Evolutionary conservation across 345 rosid genomes (phyloP), one percentile per base, ranked within the genome.

Genomic region (Eutrema heterophyllum): DNA sequence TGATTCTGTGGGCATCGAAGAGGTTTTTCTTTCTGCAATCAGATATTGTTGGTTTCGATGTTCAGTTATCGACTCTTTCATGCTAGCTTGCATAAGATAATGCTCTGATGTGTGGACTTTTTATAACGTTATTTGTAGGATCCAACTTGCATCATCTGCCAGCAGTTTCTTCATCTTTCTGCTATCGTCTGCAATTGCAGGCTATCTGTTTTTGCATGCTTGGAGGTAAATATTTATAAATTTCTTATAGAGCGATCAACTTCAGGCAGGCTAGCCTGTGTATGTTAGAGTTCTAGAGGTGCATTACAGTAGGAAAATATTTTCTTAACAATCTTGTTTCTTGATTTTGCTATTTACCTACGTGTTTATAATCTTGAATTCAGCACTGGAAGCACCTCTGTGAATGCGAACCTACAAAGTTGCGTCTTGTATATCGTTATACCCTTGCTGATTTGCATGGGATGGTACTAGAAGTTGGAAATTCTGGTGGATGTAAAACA

Each of bases 301-400:
- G 62, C 53, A 68, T 12, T 1, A 24, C 44, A 18, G 13, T 69
- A 43, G 13, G 14, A 32, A 33, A 36, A 1, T 49, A 52, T 41
- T 44, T 64, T 8, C n/a, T 16, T 14, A 44, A 41, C 24, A 21
- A n/a, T n/a, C 44, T 14, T 24, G 15, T 70, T 66, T 39, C 39
- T 78, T 52, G n/a, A 50, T 73, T 36, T 59, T 72, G 52, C 48
- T 68, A 57, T 71, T 63, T 76, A 56, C 50, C 2, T 12, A 56
- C 36, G 15, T 27, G 48, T 55, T 26, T 36, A 9, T 14, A 60
- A 61, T 62, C 32, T 77, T 40, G 64, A 39, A 29, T 86, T 84
- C 93, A 94, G 98, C 98, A 94, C 64, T 89, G 93, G 91, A 84
- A 82, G 58, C 95, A 82, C 69, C 86, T 94, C 65, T 91, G 98